Percentiles rank a stretch among this genome's conserved stretches.
Evolutionary conservation across 306 rosid species (phyloP).

Genomic region (Fagus crenata): DNA sequence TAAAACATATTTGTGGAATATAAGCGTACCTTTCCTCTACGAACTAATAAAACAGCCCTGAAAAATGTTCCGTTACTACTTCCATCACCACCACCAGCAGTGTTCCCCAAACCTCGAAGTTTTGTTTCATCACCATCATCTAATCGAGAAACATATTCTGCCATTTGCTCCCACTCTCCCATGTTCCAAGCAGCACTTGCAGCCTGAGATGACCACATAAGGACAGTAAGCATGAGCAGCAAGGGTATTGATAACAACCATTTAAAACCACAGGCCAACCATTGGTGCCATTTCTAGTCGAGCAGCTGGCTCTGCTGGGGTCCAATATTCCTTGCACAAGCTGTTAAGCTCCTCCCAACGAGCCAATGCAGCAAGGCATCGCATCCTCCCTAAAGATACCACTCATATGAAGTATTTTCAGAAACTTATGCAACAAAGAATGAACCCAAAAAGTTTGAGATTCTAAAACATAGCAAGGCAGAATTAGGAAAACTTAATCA

Average conservation of each 20-base stretch:
- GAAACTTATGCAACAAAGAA: slow-evolving; percentile 8
- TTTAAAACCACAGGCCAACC: slow-evolving; percentile 49
- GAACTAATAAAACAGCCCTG: slow-evolving; percentile 88
- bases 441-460: not conserved
- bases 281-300: slow-evolving; percentile 98
- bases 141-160: slow-evolving; percentile 84
- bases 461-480: slow-evolving; percentile 12
- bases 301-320: slow-evolving; percentile 94
- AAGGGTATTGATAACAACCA: slow-evolving; percentile 20
- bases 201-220: slow-evolving; percentile 59
- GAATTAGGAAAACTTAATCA: not conserved
- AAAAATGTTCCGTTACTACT: slow-evolving; percentile 93
- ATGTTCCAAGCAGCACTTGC: slow-evolving; percentile 96
- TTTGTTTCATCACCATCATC: slow-evolving; percentile 99
- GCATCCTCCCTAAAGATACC: slow-evolving; percentile 78
- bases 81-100: slow-evolving; percentile 81
- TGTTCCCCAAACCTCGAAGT: slow-evolving; percentile 76
- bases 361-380: slow-evolving; percentile 99
- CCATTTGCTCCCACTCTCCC: slow-evolving; percentile 99
- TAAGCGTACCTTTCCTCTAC: slow-evolving; percentile 75
- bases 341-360: slow-evolving; percentile 95
- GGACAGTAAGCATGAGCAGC: slow-evolving; percentile 15
- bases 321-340: slow-evolving; percentile 91
- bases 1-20: slow-evolving; percentile 13
- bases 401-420: slow-evolving; percentile 29